These are phyloP conservation scores for Coemansia brasiliensis DNA, from an alignment of 192 early-diverging fungal genomes.

Conservation along the genomic window DNA sequence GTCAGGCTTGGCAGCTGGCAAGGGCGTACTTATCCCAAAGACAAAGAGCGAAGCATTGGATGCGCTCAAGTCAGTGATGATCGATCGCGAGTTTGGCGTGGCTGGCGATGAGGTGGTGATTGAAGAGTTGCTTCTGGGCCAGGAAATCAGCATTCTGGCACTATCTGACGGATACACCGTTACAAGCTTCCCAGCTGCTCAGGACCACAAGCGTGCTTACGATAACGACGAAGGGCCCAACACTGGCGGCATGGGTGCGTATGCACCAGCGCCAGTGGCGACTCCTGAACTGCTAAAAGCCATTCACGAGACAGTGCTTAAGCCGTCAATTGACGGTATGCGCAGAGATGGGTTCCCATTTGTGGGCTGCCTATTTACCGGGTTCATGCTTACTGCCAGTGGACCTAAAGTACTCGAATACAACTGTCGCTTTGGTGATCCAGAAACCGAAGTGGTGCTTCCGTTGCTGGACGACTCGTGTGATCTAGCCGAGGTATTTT, in stretches of 20 bases:
- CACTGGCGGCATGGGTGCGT: conserved; percentile 99
- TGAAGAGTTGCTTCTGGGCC: conserved; percentile 90
- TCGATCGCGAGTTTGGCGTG: conserved; percentile 83
- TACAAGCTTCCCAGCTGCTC: conserved; percentile 85
- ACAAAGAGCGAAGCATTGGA: conserved; percentile 81
- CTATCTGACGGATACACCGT: conserved; percentile 96
- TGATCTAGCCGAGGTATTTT: conserved; percentile 84
- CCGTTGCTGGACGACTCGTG: conserved; percentile 82
- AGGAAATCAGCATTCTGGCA: conserved; percentile 90
- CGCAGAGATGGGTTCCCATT: conserved; percentile 94
- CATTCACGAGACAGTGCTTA: conserved; percentile 77
- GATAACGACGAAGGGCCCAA: conserved; percentile 94
- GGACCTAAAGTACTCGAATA: conserved; percentile 97
- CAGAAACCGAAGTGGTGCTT: conserved; percentile 94
- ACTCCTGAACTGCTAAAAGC: conserved; percentile 69
- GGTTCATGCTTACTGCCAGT: conserved; percentile 88
- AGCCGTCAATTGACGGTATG: conserved; percentile 95
- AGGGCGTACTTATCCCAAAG: conserved; percentile 92
- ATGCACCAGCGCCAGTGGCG: conserved; percentile 92
- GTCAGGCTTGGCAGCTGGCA: conserved; percentile 95
- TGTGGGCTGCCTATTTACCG: conserved; percentile 95
- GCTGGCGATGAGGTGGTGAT: conserved; percentile 93
- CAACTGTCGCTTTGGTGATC: conserved; percentile 98
- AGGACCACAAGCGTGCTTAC: conserved; percentile 98
- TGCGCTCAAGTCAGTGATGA: conserved; percentile 87